Evolutionary conservation across 768 basidiomycete genomes (phyloP).

Genomic region (Tephrocybe sp.): DNA sequence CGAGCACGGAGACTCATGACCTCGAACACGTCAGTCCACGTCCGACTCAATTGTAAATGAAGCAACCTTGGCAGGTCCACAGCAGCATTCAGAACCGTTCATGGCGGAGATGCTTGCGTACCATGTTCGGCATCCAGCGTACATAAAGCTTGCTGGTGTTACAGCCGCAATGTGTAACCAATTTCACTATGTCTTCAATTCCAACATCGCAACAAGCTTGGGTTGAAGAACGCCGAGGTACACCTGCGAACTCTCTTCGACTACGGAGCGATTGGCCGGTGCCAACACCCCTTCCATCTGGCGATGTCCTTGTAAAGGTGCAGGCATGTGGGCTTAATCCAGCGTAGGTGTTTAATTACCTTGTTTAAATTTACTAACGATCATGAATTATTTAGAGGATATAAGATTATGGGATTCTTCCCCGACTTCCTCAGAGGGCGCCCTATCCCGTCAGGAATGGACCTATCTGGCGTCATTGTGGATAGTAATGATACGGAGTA

Average conservation of each 20-base stretch:
- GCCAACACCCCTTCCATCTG: not conserved
- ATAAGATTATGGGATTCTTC: slow-evolving; percentile 39
- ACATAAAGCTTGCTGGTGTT: too few species aligned
- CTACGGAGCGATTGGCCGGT: slow-evolving; percentile 4
- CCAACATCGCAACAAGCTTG: slow-evolving; percentile 2
- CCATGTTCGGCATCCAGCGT: not conserved
- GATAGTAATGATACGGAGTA: slow-evolving; percentile 42
- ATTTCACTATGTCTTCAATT: slow-evolving; percentile 1
- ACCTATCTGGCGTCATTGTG: slow-evolving; percentile 53
- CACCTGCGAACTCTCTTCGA: not conserved
- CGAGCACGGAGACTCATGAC: too few species aligned
- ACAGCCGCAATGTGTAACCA: too few species aligned
- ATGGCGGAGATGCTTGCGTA: too few species aligned
- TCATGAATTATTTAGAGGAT: slow-evolving; percentile 36
- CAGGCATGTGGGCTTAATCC: slow-evolving; percentile 9
- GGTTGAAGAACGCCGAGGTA: slow-evolving; percentile 7
- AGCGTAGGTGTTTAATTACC: not conserved
- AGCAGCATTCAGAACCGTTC: too few species aligned
- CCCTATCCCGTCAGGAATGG: slow-evolving; percentile 45
- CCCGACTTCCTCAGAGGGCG: slow-evolving; percentile 37
- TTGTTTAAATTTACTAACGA: too few species aligned
- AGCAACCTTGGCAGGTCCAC: too few species aligned
- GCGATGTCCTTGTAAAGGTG: slow-evolving; percentile 4
- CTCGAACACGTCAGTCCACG: too few species aligned
- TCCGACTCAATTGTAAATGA: too few species aligned